Base-by-base conservation (phyloP, 495 filamentous ascomycete species). In the Diplogelasinospora grovesii region DNA sequence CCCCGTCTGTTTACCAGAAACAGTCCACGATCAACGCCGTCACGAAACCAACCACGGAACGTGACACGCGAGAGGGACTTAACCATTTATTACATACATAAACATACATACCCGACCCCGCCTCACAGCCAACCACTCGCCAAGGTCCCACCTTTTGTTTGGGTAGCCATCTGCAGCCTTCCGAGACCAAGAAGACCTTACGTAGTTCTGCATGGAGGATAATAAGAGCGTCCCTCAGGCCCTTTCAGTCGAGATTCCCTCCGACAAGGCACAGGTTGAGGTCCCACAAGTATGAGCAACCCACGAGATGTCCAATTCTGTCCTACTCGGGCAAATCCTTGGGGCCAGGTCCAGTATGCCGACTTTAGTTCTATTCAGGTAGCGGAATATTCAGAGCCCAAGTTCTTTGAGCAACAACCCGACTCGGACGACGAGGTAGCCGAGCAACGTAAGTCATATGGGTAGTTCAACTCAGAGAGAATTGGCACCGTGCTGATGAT, bases 151-250 rank as follows among this genome's bases (percentile, higher is more conserved):
- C 54, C 38, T 38, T 42, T 48, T 13, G 19, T 30, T 46, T 40
- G 36, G 44, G 27, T 45, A 42, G 24, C 47, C 45, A 41, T 48
- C 51, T 55, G 54, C 54, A 50, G 42, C 48, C 18, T 55, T 39
- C 54, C 56, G 51, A 52, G 22, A 49, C 47, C 43, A 26, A 34
- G 34, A 36, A 36, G 41, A n/a, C n/a, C n/a, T n/a, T 26, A 50
- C 38, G 41, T 42, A 30, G 44, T 40, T 49, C 56, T 57, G 59
- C 56, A 62, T 62, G 63, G 63, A 62, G 59, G 54, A 63, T 60
- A 61, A 59, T 56, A 64, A 64, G 61, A 63, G 41, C 45, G 48
- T 43, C 51, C 59, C 60, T 47, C 52, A 64, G 53, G 60, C 53
- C 60, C 43, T 58, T 28, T 41, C 56, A 27, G 56, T 60, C 54